Evolutionary conservation across 2,329 filamentous ascomycete species (phyloP).

Genomic region (Drechslerella stenobrocha): DNA sequence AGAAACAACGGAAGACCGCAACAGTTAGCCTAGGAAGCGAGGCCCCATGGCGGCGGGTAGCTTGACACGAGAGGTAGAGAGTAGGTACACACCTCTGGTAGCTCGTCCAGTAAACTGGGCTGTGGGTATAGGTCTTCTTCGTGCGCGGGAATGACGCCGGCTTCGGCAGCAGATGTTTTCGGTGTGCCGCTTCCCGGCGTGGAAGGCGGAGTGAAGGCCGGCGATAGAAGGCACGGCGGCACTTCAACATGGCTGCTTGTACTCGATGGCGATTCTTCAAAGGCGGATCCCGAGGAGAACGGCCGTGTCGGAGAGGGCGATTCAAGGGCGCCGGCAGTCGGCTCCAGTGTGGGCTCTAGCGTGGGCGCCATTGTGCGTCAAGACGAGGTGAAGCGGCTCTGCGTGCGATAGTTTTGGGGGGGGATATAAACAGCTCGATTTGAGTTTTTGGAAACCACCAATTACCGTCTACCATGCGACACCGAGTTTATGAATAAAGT

Average conservation of each 20-base stretch:
- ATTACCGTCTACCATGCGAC: no score
- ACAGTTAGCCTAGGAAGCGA: neutral
- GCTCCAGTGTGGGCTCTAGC: neutral
- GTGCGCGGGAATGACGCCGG: conserved; percentile 15
- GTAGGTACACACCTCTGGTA: conserved; percentile 53
- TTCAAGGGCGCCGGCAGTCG: neutral
- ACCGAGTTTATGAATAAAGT: neutral
- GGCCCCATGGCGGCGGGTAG: conserved; percentile 64
- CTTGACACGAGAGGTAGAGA: conserved; percentile 60
- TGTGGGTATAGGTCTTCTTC: conserved; percentile 17
- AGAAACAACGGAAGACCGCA: conserved; percentile 61
- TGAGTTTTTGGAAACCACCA: no score
- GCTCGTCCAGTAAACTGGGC: conserved; percentile 54
- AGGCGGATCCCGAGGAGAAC: neutral
- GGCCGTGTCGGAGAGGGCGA: neutral
- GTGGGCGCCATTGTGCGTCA: neutral
- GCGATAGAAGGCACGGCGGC: conserved; percentile 76
- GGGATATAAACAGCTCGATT: no score
- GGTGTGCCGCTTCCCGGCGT: conserved; percentile 65
- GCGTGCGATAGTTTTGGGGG: no score
- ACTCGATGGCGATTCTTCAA: neutral
- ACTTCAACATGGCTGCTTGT: conserved; percentile 24
- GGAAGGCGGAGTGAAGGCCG: conserved; percentile 75
- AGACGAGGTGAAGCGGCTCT: no score
- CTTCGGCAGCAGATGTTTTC: conserved; percentile 5